These are phyloP conservation scores for Rhexocercosporidium sp. DNA, from an alignment of 2,329 filamentous ascomycete species.

Conservation along the genomic window DNA sequence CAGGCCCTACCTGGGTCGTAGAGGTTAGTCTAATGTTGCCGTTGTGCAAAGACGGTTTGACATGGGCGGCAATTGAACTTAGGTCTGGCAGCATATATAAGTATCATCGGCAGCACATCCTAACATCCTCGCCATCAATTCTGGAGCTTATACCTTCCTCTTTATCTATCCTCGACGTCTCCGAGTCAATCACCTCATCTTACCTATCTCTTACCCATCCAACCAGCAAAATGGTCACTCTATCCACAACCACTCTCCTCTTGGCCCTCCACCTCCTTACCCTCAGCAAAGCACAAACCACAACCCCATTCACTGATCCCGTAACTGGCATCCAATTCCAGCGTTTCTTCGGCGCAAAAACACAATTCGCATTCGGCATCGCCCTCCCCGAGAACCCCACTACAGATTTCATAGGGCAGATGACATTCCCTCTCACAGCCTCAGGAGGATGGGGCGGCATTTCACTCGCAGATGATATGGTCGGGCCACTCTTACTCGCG, in stretches of 20 bases:
- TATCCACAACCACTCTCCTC: neutral
- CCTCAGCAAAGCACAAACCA: constrained; percentile 11
- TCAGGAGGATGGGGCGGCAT: constrained; percentile 53
- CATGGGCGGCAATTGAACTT: neutral
- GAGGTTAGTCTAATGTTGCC: neutral
- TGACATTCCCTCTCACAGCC: constrained; percentile 48
- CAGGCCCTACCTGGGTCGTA: neutral
- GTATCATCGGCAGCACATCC: neutral
- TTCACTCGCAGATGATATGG: constrained; percentile 51
- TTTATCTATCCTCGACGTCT: neutral
- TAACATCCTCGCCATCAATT: neutral
- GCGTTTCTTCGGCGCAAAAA: constrained; percentile 47
- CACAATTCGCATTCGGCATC: constrained; percentile 49
- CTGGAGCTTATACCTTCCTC: neutral
- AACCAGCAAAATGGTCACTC: neutral
- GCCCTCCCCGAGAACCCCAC: constrained; percentile 48
- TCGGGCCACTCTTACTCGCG: constrained; percentile 50
- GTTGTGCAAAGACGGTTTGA: neutral
- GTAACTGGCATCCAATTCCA: constrained; percentile 45
- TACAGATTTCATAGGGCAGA: constrained; percentile 53
- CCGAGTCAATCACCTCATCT: neutral
- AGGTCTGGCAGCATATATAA: neutral
- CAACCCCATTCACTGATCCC: constrained; percentile 41
- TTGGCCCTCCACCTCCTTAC: neutral
- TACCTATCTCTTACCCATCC: neutral